Evolutionary conservation across 148 eudicot species (phyloP).

Genomic region (Vaccinium macrocarpon): DNA sequence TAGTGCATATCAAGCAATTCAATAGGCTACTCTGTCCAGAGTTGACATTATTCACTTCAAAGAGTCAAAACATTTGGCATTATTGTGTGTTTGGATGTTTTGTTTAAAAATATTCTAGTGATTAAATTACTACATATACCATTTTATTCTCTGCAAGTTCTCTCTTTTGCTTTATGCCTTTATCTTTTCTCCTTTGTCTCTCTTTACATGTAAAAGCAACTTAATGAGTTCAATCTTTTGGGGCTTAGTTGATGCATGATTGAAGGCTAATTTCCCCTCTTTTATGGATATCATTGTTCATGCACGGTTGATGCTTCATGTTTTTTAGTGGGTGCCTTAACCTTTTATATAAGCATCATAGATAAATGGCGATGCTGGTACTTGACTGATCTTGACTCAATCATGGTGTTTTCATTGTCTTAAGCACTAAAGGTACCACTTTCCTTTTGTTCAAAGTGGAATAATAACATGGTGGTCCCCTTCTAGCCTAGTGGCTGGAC

Average conservation of each 20-base stretch:
- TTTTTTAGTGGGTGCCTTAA: constrained; percentile 9
- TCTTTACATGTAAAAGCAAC: constrained; percentile 9
- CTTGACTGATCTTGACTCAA: neutral
- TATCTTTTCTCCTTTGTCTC: neutral
- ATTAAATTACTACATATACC: neutral
- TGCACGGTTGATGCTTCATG: neutral
- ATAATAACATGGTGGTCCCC: constrained; percentile 7
- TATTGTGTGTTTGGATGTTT: neutral
- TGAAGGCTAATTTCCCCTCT: constrained; percentile 9
- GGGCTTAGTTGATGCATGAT: constrained; percentile 3
- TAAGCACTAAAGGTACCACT: neutral
- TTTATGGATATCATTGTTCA: neutral
- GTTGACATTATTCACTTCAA: neutral
- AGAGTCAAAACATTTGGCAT: neutral
- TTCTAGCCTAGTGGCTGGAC: neutral
- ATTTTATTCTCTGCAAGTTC: neutral
- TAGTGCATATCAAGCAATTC: neutral
- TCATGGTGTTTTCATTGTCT: neutral
- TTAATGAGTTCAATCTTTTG: neutral
- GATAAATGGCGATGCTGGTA: neutral
- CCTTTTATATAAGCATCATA: neutral
- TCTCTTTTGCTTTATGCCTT: neutral
- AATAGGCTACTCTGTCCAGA: neutral
- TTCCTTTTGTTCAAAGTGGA: constrained; percentile 8
- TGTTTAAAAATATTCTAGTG: neutral